phyloP scores from a whole-genome alignment of 768 basidiomycete species.

The Phallus indusiatus region DNA sequence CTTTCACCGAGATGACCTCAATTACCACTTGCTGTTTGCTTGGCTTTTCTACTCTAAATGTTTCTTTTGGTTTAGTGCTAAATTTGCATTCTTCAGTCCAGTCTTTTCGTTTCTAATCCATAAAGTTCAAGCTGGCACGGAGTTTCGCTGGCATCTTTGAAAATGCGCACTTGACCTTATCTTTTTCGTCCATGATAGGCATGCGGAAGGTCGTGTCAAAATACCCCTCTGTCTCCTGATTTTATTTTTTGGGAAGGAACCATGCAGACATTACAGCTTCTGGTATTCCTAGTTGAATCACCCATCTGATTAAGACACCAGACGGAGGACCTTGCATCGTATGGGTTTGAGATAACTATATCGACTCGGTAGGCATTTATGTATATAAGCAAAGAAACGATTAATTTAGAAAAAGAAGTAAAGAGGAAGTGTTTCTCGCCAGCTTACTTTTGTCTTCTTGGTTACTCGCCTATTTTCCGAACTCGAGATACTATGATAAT shows the following conservation, averaged over 20 bases:
- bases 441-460: background rate
- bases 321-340: background rate
- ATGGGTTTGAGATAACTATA: background rate
- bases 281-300: background rate
- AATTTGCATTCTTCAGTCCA: too few relatives aligned
- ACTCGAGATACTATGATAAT: background rate
- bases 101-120: too few relatives aligned
- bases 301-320: background rate
- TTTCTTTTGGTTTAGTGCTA: too few relatives aligned
- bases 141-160: too few relatives aligned
- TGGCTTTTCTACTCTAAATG: too few relatives aligned
- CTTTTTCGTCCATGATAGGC: background rate
- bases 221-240: background rate
- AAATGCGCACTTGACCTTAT: background rate
- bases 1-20: too few relatives aligned
- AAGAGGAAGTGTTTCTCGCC: background rate
- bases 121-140: too few relatives aligned
- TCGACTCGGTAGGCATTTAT: background rate
- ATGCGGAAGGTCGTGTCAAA: background rate
- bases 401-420: background rate
- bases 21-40: too few relatives aligned
- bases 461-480: background rate
- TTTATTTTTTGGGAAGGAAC: background rate
- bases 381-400: background rate
- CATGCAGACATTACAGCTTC: background rate